These are phyloP conservation scores for Lipomyces mesembrius DNA, from an alignment of 805 yeast genomes.

Conservation along the genomic window DNA sequence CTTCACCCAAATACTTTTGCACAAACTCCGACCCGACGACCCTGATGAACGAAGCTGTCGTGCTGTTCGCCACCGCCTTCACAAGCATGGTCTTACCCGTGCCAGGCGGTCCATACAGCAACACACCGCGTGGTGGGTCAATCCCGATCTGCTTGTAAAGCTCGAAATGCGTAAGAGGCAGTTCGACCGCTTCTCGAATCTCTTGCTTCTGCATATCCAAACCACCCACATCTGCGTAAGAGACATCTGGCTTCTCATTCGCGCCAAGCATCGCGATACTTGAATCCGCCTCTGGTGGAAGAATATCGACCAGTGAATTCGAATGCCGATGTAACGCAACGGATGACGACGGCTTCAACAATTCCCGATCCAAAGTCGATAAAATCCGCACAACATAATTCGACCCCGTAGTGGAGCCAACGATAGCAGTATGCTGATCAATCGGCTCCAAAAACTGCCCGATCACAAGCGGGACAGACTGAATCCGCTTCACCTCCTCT, in stretches of 20 bases:
- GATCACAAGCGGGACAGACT: slow-evolving; percentile 95
- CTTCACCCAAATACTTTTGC: slow-evolving; percentile 97
- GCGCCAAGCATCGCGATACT: slow-evolving; percentile 93
- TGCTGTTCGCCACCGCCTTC: slow-evolving; percentile 96
- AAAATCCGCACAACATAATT: slow-evolving; percentile 94
- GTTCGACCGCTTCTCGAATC: slow-evolving; percentile 96
- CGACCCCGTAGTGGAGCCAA: slow-evolving; percentile 96
- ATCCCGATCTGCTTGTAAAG: slow-evolving; percentile 94
- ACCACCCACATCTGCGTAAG: slow-evolving; percentile 98
- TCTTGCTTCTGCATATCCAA: slow-evolving; percentile 99
- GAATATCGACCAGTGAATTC: slow-evolving; percentile 92
- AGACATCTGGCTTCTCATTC: slow-evolving; percentile 91
- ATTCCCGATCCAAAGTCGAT: slow-evolving; percentile 92
- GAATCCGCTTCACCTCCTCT: slow-evolving; percentile 97
- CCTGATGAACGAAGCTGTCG: slow-evolving; percentile 94
- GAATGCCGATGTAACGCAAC: slow-evolving; percentile 99
- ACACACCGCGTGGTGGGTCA: slow-evolving; percentile 98
- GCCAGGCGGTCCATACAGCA: slow-evolving; percentile 99
- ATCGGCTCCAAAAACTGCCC: slow-evolving; percentile 98
- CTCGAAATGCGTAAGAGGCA: slow-evolving; percentile 94
- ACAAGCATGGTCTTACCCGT: slow-evolving; percentile 99
- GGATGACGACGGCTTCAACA: slow-evolving; percentile 90
- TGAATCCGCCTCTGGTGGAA: slow-evolving; percentile 99
- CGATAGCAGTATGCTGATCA: slow-evolving; percentile 95
- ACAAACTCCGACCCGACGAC: slow-evolving; percentile 98